Conservation (phyloP, 805 yeast species). For the Zygoascus bituminiphila region DNA sequence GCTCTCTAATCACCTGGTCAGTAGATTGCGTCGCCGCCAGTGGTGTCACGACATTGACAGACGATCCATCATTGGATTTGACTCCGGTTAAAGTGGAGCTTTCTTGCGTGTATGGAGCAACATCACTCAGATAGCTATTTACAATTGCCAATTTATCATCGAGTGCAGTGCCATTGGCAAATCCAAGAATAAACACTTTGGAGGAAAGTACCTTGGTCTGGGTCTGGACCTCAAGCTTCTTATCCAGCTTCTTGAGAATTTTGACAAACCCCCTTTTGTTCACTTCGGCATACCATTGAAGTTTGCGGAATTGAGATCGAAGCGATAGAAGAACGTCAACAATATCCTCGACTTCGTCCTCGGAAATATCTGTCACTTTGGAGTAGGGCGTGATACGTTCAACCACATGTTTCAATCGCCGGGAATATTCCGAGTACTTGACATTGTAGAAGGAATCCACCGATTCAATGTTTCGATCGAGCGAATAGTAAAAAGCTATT, state of each 20-base stretch:
- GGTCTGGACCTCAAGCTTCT: conserved; percentile 57
- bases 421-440: conserved; percentile 64
- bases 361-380: conserved; percentile 29
- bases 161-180: conserved; percentile 64
- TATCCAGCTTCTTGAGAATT: conserved; percentile 84
- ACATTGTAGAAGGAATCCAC: conserved; percentile 73
- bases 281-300: conserved; percentile 91
- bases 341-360: conserved; percentile 55
- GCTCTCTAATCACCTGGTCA: conserved; percentile 12
- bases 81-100: background rate
- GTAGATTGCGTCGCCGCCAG: background rate
- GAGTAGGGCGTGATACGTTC: conserved; percentile 17
- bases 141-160: conserved; percentile 39
- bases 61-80: background rate
- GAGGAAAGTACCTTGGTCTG: conserved; percentile 53
- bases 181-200: conserved; percentile 64
- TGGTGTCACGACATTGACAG: background rate
- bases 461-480: conserved; percentile 73
- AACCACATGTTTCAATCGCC: conserved; percentile 44
- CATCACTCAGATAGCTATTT: conserved; percentile 21
- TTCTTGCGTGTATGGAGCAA: conserved; percentile 22
- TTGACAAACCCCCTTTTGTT: conserved; percentile 85
- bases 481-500: conserved; percentile 63
- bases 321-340: conserved; percentile 65
- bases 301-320: conserved; percentile 64